A percentile compares a stretch with the other conserved stretches of the same genome.
phyloP scores from a whole-genome alignment of 192 early-diverging fungal species.

The Coemansia sp. region DNA sequence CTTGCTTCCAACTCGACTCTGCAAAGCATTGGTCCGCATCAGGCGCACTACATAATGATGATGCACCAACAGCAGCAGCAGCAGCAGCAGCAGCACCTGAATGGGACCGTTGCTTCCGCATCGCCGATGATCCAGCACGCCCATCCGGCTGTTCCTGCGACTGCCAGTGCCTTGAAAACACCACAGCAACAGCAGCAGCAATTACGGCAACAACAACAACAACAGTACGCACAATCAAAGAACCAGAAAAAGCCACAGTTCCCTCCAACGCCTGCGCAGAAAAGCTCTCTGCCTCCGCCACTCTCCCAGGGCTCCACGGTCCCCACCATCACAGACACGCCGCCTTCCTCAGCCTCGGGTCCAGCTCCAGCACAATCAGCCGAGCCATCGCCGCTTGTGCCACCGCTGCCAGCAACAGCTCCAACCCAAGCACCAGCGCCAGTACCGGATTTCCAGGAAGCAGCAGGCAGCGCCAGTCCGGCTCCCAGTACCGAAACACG shows the following conservation, averaged over 20 bases:
- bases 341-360: neutral
- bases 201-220: slow-evolving; percentile 3
- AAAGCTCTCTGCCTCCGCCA: neutral
- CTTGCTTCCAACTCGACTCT: neutral
- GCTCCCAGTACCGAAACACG: slow-evolving; percentile 36
- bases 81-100: slow-evolving; percentile 5
- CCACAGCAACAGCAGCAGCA: slow-evolving; percentile 3
- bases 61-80: slow-evolving; percentile 31
- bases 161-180: neutral
- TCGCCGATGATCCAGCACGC: neutral
- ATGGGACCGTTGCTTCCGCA: neutral
- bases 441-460: neutral
- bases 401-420: neutral
- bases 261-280: neutral
- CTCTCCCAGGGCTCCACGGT: neutral
- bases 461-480: slow-evolving; percentile 27
- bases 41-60: slow-evolving; percentile 7
- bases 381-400: neutral
- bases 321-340: neutral
- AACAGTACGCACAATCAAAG: neutral
- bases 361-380: neutral
- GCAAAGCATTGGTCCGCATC: neutral
- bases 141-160: neutral
- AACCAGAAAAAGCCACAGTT: neutral
- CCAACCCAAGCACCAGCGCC: neutral